Percentiles rank a stretch among this genome's conserved stretches.
Conservation (phyloP, 139 green algal genomes). For the Trebouxia sp. region DNA sequence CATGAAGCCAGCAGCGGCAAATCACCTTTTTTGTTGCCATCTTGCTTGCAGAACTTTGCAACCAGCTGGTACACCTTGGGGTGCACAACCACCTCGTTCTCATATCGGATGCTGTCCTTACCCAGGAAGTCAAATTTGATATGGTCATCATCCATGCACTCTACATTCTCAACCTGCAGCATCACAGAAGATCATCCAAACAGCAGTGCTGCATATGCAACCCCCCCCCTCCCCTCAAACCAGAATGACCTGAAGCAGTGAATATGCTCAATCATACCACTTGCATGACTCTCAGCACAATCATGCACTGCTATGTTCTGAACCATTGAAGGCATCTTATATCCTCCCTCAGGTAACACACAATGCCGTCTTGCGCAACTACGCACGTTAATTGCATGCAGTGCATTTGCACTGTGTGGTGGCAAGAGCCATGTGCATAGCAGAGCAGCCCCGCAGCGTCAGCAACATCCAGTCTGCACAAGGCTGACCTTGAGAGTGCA, state of each 20-base stretch:
- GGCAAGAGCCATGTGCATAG: too few species aligned
- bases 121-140: constrained; percentile 99
- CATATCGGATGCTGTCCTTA: constrained; percentile 98
- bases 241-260: too few species aligned
- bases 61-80: constrained; percentile 77
- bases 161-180: constrained; percentile 83
- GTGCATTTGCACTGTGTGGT: not conserved
- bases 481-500: constrained; percentile 89
- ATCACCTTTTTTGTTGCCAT: constrained; percentile 53
- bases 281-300: too few species aligned
- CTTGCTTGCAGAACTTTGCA: constrained; percentile 67
- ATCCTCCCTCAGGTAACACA: too few species aligned
- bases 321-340: too few species aligned
- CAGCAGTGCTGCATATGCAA: not conserved
- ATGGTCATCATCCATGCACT: constrained; percentile 61
- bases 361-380: too few species aligned
- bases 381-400: too few species aligned
- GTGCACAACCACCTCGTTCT: constrained; percentile 93
- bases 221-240: not conserved
- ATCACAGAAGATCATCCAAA: not conserved
- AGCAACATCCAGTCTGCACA: not conserved
- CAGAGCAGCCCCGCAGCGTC: not conserved
- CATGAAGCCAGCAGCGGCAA: not conserved
- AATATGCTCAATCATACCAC: too few species aligned
- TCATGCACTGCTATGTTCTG: too few species aligned